A percentile compares a stretch with the other conserved stretches of the same genome.
phyloP scores from a whole-genome alignment of 306 rosid species.

The Boehmeria nivea region DNA sequence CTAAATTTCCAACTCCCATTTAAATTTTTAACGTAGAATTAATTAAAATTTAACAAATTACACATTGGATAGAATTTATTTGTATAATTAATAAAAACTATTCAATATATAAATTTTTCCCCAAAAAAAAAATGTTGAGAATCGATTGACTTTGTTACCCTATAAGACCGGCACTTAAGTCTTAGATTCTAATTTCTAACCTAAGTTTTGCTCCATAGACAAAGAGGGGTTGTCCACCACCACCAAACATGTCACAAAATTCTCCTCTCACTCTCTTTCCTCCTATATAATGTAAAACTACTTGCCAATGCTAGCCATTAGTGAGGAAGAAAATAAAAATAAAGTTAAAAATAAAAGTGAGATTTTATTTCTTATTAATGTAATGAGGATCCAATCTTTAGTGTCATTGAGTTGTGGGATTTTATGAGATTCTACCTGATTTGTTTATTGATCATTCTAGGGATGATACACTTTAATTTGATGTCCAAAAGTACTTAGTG shows the following conservation, averaged over 20 bases:
- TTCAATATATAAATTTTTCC: background rate
- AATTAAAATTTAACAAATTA: too few species aligned
- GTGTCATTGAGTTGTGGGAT: background rate
- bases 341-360: too few species aligned
- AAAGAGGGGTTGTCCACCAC: background rate
- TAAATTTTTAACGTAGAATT: too few species aligned
- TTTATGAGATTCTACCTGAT: background rate
- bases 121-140: background rate
- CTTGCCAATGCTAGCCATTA: background rate
- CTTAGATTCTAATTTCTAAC: background rate
- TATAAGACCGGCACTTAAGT: conserved; percentile 4
- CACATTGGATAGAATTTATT: too few species aligned
- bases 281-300: background rate
- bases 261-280: background rate
- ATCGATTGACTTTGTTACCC: conserved; percentile 13
- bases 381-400: background rate
- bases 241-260: conserved; percentile 2
- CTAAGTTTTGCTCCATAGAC: background rate
- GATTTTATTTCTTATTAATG: too few species aligned
- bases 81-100: too few species aligned
- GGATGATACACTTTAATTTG: too few species aligned
- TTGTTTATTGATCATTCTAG: background rate
- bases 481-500: background rate
- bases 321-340: too few species aligned
- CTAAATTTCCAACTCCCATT: too few species aligned